A percentile compares a stretch with the other conserved stretches of the same genome.
Evolutionary conservation across 306 rosid genomes (phyloP).

Genomic region (Cotoneaster glaucophyllus): DNA sequence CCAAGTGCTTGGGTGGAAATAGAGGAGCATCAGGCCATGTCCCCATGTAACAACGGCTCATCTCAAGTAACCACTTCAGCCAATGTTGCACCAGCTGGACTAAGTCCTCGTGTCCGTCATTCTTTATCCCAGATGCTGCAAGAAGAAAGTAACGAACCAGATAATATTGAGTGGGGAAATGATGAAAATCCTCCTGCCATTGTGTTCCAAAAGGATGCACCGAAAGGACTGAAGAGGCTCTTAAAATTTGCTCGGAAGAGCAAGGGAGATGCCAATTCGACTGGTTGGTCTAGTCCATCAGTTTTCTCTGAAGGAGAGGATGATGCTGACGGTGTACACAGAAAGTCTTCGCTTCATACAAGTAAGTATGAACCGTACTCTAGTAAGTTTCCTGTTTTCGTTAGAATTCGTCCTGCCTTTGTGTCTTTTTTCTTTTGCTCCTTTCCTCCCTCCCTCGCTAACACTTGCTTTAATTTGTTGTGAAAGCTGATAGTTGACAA

Average conservation of each 20-base stretch:
- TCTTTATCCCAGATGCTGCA: conserved; percentile 97
- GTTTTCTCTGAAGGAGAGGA: conserved; percentile 75
- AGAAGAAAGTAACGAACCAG: conserved; percentile 87
- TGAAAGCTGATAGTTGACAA: neutral
- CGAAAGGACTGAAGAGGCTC: conserved; percentile 93
- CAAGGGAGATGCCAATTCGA: conserved; percentile 68
- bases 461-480: neutral
- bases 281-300: conserved; percentile 90
- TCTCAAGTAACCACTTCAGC: conserved; percentile 43
- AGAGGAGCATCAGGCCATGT: conserved; percentile 64
- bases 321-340: conserved; percentile 62
- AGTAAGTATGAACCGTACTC: conserved; percentile 51
- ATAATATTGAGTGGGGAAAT: conserved; percentile 79
- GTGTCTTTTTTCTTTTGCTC: neutral
- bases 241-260: conserved; percentile 89
- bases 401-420: neutral
- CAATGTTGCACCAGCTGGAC: conserved; percentile 38
- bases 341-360: conserved; percentile 60
- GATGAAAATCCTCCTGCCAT: conserved; percentile 85
- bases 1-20: conserved; percentile 85
- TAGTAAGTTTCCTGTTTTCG: conserved; percentile 19
- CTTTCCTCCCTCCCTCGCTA: neutral
- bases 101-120: conserved; percentile 82
- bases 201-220: conserved; percentile 80
- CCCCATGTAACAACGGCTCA: conserved; percentile 37